Percentiles rank a stretch among this genome's conserved stretches.
Evolutionary conservation across 2,329 filamentous ascomycete species (phyloP).

Genomic region (Fusarium sp.): DNA sequence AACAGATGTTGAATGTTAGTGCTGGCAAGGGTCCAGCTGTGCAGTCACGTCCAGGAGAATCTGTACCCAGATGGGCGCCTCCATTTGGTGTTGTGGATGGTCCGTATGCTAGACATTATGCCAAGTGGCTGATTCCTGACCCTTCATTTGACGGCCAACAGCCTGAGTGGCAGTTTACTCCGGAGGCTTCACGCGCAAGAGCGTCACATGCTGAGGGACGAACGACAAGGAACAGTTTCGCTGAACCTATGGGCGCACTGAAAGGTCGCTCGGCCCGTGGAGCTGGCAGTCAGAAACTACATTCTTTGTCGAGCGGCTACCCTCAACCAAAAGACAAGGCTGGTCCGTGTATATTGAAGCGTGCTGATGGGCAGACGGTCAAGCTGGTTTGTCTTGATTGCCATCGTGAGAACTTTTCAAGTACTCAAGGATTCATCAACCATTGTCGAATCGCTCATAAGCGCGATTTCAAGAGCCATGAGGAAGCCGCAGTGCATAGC

Average conservation of each 20-base stretch:
- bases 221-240: slow-evolving; percentile 80
- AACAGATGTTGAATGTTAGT: slow-evolving; percentile 77
- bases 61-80: slow-evolving; percentile 80
- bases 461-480: slow-evolving; percentile 94
- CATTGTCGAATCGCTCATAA: slow-evolving; percentile 97
- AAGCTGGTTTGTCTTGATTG: slow-evolving; percentile 93
- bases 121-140: slow-evolving; percentile 94
- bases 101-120: slow-evolving; percentile 93
- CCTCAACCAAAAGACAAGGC: slow-evolving; percentile 82
- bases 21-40: slow-evolving; percentile 80
- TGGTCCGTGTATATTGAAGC: slow-evolving; percentile 85
- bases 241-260: slow-evolving; percentile 56
- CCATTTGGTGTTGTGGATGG: slow-evolving; percentile 93
- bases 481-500: slow-evolving; percentile 89
- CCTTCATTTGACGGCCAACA: slow-evolving; percentile 81
- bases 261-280: slow-evolving; percentile 65
- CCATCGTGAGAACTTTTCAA: slow-evolving; percentile 90
- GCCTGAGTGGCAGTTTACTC: slow-evolving; percentile 59
- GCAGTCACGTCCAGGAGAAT: slow-evolving; percentile 69
- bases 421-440: slow-evolving; percentile 99
- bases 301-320: slow-evolving; percentile 77
- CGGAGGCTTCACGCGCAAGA: slow-evolving; percentile 59
- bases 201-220: slow-evolving; percentile 73
- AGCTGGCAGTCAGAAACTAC: slow-evolving; percentile 70
- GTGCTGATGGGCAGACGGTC: slow-evolving; percentile 86